Conservation (phyloP, 2,329 filamentous ascomycete genomes). For the Ceratocystis smalleyi region DNA sequence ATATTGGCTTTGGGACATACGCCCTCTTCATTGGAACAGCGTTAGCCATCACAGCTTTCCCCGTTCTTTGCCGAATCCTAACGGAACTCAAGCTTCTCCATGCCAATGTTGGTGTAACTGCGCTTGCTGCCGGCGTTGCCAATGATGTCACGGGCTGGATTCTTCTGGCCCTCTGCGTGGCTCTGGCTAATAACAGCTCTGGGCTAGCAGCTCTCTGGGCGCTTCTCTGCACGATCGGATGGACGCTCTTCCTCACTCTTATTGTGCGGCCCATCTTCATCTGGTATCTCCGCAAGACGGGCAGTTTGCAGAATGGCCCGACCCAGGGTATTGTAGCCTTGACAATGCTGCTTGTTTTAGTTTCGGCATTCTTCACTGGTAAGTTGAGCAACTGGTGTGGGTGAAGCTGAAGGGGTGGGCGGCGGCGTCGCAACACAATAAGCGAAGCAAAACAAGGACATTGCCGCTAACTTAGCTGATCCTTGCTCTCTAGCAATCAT, state of each 20-base stretch:
- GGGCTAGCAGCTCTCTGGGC: slow-evolving; percentile 77
- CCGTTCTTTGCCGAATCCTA: slow-evolving; percentile 83
- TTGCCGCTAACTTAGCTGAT: background rate
- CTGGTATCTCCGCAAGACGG: slow-evolving; percentile 56
- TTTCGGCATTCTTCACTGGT: slow-evolving; percentile 67
- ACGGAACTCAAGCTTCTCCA: slow-evolving; percentile 75
- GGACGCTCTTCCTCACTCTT: slow-evolving; percentile 58
- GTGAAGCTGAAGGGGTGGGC: background rate
- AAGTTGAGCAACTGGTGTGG: background rate
- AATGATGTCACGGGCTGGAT: slow-evolving; percentile 78
- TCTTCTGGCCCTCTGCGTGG: slow-evolving; percentile 79
- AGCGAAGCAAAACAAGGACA: background rate
- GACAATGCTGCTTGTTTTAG: slow-evolving; percentile 63
- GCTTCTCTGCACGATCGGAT: slow-evolving; percentile 59
- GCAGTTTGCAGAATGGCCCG: slow-evolving; percentile 73
- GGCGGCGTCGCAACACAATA: background rate
- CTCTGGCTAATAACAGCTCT: slow-evolving; percentile 72
- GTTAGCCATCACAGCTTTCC: slow-evolving; percentile 81
- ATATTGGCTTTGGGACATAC: slow-evolving; percentile 39
- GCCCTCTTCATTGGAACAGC: slow-evolving; percentile 75
- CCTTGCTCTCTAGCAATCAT: slow-evolving; percentile 42
- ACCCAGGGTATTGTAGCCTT: slow-evolving; percentile 71
- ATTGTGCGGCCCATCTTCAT: slow-evolving; percentile 58
- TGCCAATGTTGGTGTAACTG: slow-evolving; percentile 74
- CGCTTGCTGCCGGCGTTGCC: slow-evolving; percentile 76